phyloP scores from a whole-genome alignment of 441 rosid genomes.

The Corymbia citriodora region DNA sequence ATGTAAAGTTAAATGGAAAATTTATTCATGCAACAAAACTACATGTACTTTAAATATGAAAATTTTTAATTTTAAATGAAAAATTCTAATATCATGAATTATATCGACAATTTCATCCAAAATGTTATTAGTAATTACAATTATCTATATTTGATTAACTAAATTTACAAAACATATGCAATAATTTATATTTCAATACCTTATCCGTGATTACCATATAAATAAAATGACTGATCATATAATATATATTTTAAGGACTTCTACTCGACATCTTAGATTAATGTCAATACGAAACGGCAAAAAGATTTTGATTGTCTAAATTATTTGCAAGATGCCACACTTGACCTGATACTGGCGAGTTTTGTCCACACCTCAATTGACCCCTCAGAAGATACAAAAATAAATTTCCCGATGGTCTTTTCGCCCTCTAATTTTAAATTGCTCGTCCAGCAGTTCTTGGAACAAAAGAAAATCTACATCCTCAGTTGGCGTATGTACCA shows the following conservation, averaged over 20 bases:
- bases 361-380: not conserved
- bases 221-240: no score
- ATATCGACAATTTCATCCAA: not conserved
- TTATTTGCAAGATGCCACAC: not conserved
- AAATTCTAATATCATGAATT: accelerated
- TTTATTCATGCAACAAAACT: not conserved
- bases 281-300: not conserved
- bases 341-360: not conserved
- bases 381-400: not conserved
- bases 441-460: no score
- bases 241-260: not conserved
- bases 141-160: not conserved
- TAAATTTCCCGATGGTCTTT: not conserved
- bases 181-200: not conserved
- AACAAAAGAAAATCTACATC: no score
- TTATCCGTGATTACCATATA: no score
- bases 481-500: no score
- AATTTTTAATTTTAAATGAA: no score
- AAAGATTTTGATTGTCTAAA: not conserved
- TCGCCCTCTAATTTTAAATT: not conserved
- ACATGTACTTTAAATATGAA: not conserved
- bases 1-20: not conserved
- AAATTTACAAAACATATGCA: not conserved
- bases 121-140: not conserved
- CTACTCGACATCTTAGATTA: not conserved